phyloP scores from a whole-genome alignment of 2,329 filamentous ascomycete genomes.

The Atkinsonella texensis region DNA sequence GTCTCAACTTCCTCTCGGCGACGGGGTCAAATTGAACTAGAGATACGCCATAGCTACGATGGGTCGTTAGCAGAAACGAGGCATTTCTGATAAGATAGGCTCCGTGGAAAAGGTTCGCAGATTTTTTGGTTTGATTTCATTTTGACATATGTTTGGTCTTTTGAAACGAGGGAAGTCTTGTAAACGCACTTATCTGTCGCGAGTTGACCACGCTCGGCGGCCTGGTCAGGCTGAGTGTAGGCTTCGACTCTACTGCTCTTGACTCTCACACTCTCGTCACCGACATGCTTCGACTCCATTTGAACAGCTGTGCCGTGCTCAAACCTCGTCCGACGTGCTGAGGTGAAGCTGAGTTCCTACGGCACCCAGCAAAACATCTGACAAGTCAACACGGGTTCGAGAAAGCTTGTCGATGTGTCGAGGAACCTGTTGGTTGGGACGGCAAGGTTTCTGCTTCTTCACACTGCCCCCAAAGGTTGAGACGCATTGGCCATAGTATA shows the following conservation, averaged over 20 bases:
- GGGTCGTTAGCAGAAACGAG: background rate
- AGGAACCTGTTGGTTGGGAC: background rate
- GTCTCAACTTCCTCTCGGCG: constrained; percentile 44
- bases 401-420: background rate
- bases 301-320: background rate
- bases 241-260: background rate
- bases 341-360: background rate
- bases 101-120: background rate
- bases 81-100: background rate
- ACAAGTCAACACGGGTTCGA: background rate
- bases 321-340: background rate
- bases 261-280: background rate
- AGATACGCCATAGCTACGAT: background rate
- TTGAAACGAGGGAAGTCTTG: too few relatives aligned
- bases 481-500: background rate
- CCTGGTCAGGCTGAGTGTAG: constrained; percentile 10
- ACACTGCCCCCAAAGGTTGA: background rate
- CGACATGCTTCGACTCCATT: background rate
- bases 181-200: constrained; percentile 29
- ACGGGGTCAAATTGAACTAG: constrained; percentile 42
- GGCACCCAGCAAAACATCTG: background rate
- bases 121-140: background rate
- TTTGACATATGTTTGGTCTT: too few relatives aligned
- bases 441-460: background rate
- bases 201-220: constrained; percentile 30